phyloP scores from a whole-genome alignment of 371 early-diverging fungal species.

The Gilbertella persicaria region DNA sequence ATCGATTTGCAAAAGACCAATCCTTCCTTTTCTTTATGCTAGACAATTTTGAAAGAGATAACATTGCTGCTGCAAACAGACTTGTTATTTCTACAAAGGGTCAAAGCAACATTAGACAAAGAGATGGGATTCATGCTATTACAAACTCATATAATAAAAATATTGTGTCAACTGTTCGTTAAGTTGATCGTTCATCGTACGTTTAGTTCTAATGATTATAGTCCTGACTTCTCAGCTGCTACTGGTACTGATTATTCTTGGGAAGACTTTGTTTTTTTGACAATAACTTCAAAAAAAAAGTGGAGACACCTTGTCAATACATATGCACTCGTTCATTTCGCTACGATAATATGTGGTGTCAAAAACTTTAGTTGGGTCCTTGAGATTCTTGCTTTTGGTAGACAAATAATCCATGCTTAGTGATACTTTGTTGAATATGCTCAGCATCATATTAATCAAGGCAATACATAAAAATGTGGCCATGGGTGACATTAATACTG shows the following conservation, averaged over 20 bases:
- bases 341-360: conserved; percentile 5
- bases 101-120: background rate
- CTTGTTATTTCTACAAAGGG: background rate
- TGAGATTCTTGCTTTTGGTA: background rate
- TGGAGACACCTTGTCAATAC: conserved; percentile 4
- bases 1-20: conserved; percentile 7
- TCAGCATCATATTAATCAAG: too few relatives aligned
- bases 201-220: conserved; percentile 5
- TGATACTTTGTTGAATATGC: too few relatives aligned
- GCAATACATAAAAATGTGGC: too few relatives aligned
- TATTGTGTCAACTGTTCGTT: background rate
- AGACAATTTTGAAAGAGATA: background rate
- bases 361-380: background rate
- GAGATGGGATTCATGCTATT: background rate
- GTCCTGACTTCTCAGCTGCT: background rate
- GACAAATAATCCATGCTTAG: too few relatives aligned
- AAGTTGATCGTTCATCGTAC: background rate
- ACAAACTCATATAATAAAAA: background rate
- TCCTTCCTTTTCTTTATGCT: conserved; percentile 3
- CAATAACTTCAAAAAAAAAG: conserved; percentile 4
- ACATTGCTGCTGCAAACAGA: background rate
- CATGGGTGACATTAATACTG: too few relatives aligned
- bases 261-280: conserved; percentile 6
- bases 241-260: background rate
- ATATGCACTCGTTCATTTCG: background rate